Evolutionary conservation across 495 filamentous ascomycete species (phyloP).

Genomic region (Aspergillus asperescens): DNA sequence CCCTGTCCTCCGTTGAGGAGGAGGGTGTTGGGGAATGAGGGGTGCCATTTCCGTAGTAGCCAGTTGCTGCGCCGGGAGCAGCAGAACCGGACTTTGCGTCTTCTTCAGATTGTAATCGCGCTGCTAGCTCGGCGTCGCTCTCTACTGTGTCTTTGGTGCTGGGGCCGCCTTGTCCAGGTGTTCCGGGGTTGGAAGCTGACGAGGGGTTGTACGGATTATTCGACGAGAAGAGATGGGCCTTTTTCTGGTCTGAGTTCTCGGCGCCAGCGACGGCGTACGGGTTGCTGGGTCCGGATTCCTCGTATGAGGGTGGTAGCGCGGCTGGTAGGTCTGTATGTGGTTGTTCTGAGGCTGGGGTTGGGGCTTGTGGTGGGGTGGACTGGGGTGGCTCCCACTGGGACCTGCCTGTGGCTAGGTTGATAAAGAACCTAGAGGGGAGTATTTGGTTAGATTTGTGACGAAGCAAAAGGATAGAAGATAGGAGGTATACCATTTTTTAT

Average conservation of each 20-base stretch:
- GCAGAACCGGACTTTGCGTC: slow-evolving; percentile 46
- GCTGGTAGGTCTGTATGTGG: background rate
- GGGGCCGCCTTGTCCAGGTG: background rate
- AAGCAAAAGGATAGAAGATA: background rate
- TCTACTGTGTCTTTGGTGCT: slow-evolving; percentile 40
- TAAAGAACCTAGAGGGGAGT: slow-evolving; percentile 63
- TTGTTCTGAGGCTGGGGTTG: background rate
- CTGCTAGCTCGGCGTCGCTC: slow-evolving; percentile 68
- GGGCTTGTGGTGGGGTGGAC: background rate
- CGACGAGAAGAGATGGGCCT: slow-evolving; percentile 37
- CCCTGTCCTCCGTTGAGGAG: slow-evolving; percentile 2
- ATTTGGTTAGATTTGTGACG: slow-evolving; percentile 4
- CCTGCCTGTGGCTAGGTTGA: slow-evolving; percentile 77
- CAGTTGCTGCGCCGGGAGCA: slow-evolving; percentile 37
- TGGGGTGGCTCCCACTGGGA: slow-evolving; percentile 80
- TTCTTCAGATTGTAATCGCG: slow-evolving; percentile 77
- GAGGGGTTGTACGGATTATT: slow-evolving; percentile 56
- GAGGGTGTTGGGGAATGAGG: slow-evolving; percentile 23
- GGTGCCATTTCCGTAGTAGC: slow-evolving; percentile 38
- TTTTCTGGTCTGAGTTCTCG: slow-evolving; percentile 57
- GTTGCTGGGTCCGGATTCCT: slow-evolving; percentile 34
- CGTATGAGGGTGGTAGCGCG: slow-evolving; percentile 60
- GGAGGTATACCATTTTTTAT: slow-evolving; percentile 67
- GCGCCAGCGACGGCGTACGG: slow-evolving; percentile 24
- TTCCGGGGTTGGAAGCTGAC: background rate